Evolutionary conservation across 768 basidiomycete species (phyloP).

Genomic region (Boletus patriciae): DNA sequence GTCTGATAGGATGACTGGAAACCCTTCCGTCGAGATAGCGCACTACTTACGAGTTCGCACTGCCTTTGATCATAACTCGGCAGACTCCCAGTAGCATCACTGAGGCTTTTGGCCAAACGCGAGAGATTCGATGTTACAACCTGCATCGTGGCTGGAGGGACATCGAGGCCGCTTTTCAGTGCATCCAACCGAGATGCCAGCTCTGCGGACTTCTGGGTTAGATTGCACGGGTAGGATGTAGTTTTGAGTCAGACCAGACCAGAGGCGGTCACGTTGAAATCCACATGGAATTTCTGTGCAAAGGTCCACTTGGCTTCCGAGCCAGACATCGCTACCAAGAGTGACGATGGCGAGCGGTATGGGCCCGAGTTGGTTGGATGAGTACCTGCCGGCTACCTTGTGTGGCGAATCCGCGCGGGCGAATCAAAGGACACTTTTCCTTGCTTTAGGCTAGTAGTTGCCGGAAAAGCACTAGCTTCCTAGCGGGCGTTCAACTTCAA

Average conservation of each 20-base stretch:
- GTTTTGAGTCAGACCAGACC: constrained; percentile 16
- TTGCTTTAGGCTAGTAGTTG: no score
- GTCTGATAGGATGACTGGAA: constrained; percentile 12
- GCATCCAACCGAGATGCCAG: constrained; percentile 47
- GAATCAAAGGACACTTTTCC: not conserved
- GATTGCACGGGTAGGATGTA: not conserved
- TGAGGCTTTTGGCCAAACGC: constrained; percentile 59
- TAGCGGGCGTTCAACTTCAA: no score
- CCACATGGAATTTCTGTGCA: constrained; percentile 28
- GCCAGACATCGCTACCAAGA: constrained; percentile 14
- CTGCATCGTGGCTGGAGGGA: constrained; percentile 40
- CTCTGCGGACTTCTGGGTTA: constrained; percentile 38
- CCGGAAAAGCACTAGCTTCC: no score
- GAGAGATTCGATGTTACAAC: constrained; percentile 51
- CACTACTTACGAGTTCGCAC: constrained; percentile 57
- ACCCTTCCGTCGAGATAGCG: not conserved
- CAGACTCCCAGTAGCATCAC: constrained; percentile 62
- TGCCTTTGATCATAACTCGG: constrained; percentile 75
- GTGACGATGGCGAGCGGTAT: not conserved
- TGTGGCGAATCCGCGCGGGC: not conserved
- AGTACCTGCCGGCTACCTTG: no score
- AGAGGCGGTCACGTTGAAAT: constrained; percentile 27
- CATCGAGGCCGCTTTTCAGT: constrained; percentile 32
- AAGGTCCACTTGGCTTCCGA: constrained; percentile 30
- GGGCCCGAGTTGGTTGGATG: no score